These are phyloP conservation scores for Tetracladium setigerum DNA, from an alignment of 495 filamentous ascomycete species.

Conservation along the genomic window DNA sequence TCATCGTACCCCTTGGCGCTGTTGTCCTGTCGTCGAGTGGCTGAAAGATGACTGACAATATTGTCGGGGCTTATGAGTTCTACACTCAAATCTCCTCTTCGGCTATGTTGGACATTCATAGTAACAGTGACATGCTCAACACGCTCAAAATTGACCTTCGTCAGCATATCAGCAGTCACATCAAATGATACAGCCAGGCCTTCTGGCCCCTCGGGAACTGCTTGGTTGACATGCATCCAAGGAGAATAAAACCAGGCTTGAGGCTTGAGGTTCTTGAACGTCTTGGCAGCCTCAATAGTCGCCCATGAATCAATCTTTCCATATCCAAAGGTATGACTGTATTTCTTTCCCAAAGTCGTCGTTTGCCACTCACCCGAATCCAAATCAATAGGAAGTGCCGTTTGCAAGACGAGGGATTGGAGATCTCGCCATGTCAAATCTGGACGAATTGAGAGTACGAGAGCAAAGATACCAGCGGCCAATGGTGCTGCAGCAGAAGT, in stretches of 20 bases:
- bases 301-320: conserved; percentile 87
- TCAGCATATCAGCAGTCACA: conserved; percentile 67
- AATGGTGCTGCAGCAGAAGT: conserved; percentile 96
- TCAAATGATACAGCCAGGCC: conserved; percentile 72
- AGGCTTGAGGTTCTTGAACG: conserved; percentile 86
- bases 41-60: conserved; percentile 76
- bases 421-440: conserved; percentile 91
- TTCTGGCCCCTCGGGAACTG: conserved; percentile 77
- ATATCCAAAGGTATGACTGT: conserved; percentile 90
- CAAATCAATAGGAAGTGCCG: conserved; percentile 71
- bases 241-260: conserved; percentile 93
- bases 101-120: conserved; percentile 86
- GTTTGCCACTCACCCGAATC: conserved; percentile 73
- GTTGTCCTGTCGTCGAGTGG: conserved; percentile 57
- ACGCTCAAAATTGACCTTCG: conserved; percentile 72
- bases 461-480: conserved; percentile 84
- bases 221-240: conserved; percentile 81
- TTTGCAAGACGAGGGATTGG: conserved; percentile 82
- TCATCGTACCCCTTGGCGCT: conserved; percentile 70
- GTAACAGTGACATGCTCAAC: conserved; percentile 95
- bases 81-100: conserved; percentile 86
- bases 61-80: conserved; percentile 82
- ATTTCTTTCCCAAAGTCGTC: conserved; percentile 73
- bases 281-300: conserved; percentile 79
- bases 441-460: conserved; percentile 80